A percentile compares a stretch with the other conserved stretches of the same genome.
phyloP scores from a whole-genome alignment of 208 protist genomes.

The Kentomonas sorsogonicus region DNA sequence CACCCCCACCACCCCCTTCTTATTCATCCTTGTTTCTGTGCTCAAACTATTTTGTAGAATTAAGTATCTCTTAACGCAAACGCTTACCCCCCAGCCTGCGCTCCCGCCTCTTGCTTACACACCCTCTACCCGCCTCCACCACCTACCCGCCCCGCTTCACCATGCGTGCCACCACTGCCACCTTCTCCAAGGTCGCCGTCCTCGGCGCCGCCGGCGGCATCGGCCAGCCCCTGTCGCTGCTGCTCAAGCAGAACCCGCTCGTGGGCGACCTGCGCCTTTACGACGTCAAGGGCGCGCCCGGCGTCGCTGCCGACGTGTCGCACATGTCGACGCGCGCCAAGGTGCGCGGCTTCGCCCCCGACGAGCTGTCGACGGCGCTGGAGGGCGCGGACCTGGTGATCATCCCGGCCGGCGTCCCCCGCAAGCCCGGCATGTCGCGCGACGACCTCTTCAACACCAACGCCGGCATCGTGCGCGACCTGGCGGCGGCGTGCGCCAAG shows the following conservation, averaged over 20 bases:
- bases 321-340: slow-evolving; percentile 81
- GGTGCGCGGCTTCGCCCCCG: slow-evolving; percentile 62
- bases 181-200: slow-evolving; percentile 68
- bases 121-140: no score
- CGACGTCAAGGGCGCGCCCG: slow-evolving; percentile 79
- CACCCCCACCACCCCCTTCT: no score
- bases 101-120: no score
- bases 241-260: slow-evolving; percentile 84
- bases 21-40: no score
- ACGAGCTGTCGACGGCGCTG: slow-evolving; percentile 66
- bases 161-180: slow-evolving; percentile 8
- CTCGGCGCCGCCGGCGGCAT: slow-evolving; percentile 95
- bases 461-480: slow-evolving; percentile 81
- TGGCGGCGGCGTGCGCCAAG: slow-evolving; percentile 75
- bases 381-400: slow-evolving; percentile 83
- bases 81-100: no score
- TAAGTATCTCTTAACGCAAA: no score
- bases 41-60: no score
- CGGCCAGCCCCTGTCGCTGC: slow-evolving; percentile 93
- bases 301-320: slow-evolving; percentile 86
- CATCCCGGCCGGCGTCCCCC: slow-evolving; percentile 93
- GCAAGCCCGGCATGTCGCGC: slow-evolving; percentile 95
- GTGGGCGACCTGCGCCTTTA: slow-evolving; percentile 84
- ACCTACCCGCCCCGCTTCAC: no score
- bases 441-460: slow-evolving; percentile 96